Evolutionary conservation across 148 eudicot genomes (phyloP).

Genomic region (Arbutus unedo): DNA sequence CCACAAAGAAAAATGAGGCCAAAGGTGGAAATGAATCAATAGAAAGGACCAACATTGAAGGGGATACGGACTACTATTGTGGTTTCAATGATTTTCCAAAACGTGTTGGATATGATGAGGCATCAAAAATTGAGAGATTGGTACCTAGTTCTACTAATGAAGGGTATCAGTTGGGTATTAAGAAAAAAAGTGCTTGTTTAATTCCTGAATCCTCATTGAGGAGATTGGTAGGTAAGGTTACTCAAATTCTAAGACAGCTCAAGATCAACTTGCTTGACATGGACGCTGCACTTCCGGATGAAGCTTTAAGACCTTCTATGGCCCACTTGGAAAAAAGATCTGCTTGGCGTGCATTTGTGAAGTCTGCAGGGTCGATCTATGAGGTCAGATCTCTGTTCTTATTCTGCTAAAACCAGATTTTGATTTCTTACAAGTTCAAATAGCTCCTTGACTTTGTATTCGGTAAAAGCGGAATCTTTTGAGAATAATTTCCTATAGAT

Average conservation of each 20-base stretch:
- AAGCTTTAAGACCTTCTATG: conserved; percentile 46
- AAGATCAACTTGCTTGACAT: conserved; percentile 53
- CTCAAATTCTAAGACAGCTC: conserved; percentile 36
- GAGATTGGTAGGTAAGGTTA: conserved; percentile 35
- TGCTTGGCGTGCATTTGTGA: conserved; percentile 49
- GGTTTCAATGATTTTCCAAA: conserved; percentile 6
- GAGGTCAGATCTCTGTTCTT: conserved; percentile 40
- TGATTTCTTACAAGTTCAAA: neutral
- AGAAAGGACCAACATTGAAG: neutral
- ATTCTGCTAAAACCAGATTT: neutral
- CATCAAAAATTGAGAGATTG: conserved; percentile 16
- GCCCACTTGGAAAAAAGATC: conserved; percentile 27
- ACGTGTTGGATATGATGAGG: conserved; percentile 19
- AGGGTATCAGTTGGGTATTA: conserved; percentile 14
- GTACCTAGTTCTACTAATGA: conserved; percentile 7
- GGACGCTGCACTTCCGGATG: conserved; percentile 51
- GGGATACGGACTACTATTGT: neutral
- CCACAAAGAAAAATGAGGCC: conserved; percentile 15
- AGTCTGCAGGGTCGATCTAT: conserved; percentile 46
- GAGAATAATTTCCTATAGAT: neutral
- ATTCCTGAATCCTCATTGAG: conserved; percentile 35
- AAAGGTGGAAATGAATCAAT: neutral
- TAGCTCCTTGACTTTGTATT: neutral
- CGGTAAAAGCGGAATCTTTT: neutral
- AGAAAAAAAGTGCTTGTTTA: conserved; percentile 21